Evolutionary conservation across 1,284 basidiomycete genomes (phyloP).

Genomic region (Porphyrellus sp.): DNA sequence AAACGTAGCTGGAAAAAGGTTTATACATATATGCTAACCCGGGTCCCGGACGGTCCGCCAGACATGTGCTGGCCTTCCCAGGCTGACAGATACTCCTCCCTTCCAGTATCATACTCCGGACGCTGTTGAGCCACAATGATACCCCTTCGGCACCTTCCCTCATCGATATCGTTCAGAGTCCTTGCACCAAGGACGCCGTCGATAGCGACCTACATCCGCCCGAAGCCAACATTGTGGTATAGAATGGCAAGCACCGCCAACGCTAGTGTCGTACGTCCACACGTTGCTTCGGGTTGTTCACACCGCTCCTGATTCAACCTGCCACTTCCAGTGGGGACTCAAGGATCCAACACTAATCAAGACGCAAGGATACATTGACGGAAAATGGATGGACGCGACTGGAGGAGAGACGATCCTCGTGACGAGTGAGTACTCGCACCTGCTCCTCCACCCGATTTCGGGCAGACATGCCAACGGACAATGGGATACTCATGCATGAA

Average conservation of each 20-base stretch:
- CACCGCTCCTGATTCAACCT: neutral
- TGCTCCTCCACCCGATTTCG: neutral
- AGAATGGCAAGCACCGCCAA: constrained; percentile 36
- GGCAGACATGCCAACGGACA: neutral
- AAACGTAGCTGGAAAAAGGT: no score
- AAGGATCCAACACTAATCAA: constrained; percentile 75
- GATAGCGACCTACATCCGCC: constrained; percentile 1
- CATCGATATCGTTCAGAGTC: constrained; percentile 16
- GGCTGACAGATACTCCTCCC: constrained; percentile 2
- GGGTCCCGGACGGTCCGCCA: no score
- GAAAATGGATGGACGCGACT: constrained; percentile 79
- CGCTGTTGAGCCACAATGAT: constrained; percentile 10
- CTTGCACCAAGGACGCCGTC: constrained; percentile 17
- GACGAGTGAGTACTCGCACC: constrained; percentile 53
- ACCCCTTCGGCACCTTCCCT: constrained; percentile 14
- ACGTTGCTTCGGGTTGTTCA: neutral
- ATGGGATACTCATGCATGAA: constrained; percentile 3
- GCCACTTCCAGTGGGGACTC: constrained; percentile 56
- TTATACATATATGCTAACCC: no score
- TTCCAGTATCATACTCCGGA: neutral
- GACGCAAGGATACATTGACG: constrained; percentile 75
- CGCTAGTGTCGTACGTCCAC: constrained; percentile 23
- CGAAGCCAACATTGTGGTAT: constrained; percentile 17
- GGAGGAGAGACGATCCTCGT: constrained; percentile 71
- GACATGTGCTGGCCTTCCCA: no score